These are phyloP conservation scores for Polymyxa betae DNA, from an alignment of 208 protist species.

Conservation along the genomic window DNA sequence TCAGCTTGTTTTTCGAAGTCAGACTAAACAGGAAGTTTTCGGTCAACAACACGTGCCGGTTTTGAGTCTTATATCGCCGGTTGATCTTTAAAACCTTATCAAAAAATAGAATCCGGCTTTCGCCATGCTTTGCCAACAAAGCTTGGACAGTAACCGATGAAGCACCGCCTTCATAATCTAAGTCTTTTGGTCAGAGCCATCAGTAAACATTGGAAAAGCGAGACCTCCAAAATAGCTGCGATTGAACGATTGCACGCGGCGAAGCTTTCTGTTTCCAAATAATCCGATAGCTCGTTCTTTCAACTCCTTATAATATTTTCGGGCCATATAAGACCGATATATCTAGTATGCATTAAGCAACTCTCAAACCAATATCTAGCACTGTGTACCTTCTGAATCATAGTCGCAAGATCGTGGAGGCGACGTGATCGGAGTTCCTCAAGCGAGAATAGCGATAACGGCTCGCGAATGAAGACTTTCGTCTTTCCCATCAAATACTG, in stretches of 20 bases:
- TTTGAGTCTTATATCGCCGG: neutral
- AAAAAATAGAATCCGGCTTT: neutral
- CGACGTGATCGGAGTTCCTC: constrained; percentile 31
- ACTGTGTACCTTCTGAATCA: constrained; percentile 62
- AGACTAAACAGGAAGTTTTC: neutral
- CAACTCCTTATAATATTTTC: constrained; percentile 55
- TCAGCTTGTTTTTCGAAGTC: neutral
- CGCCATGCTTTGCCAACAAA: neutral
- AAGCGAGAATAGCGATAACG: constrained; percentile 16
- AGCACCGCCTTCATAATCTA: neutral
- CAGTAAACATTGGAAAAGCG: neutral
- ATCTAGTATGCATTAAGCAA: no score
- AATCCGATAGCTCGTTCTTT: constrained; percentile 20
- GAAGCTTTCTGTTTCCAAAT: neutral
- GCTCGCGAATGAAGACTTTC: constrained; percentile 55
- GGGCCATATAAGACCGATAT: neutral
- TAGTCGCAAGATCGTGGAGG: constrained; percentile 55
- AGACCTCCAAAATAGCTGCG: neutral
- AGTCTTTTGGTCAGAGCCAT: neutral
- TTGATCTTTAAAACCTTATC: neutral
- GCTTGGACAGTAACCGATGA: neutral
- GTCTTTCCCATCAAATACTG: constrained; percentile 14
- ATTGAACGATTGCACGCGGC: neutral
- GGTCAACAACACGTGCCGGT: neutral
- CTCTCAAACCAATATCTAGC: no score